Conservation (phyloP, 2,329 filamentous ascomycete genomes). For the Fusarium cyanostomum region DNA sequence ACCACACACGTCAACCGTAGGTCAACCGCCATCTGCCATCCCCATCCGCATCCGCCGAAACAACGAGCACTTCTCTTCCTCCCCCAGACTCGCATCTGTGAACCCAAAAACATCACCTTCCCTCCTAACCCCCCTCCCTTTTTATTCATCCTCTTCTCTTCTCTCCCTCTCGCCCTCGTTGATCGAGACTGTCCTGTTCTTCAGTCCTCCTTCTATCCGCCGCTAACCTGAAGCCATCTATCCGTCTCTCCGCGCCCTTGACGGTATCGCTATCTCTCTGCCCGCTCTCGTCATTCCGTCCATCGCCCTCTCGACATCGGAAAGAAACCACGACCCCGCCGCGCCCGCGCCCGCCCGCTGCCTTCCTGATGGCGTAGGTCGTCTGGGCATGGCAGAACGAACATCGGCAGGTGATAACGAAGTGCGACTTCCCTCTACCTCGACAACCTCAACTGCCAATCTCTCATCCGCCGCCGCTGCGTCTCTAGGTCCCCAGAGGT, state of each 20-base stretch:
- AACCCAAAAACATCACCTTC: conserved; percentile 32
- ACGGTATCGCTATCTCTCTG: conserved; percentile 24
- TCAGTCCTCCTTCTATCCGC: conserved; percentile 5
- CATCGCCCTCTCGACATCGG: conserved; percentile 30
- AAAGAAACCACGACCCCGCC: conserved; percentile 39
- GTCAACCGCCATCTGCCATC: conserved; percentile 29
- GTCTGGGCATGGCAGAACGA: conserved; percentile 72
- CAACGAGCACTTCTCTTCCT: conserved; percentile 23
- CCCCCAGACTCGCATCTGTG: conserved; percentile 19
- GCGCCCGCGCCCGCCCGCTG: conserved; percentile 47
- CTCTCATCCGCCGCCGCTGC: conserved; percentile 35
- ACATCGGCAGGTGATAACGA: conserved; percentile 65
- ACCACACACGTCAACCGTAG: conserved; percentile 40
- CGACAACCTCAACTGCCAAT: conserved; percentile 46
- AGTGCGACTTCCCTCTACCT: conserved; percentile 60
- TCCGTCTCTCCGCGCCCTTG: conserved; percentile 22
- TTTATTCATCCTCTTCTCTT: conserved; percentile 3
- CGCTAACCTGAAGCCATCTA: conserved; percentile 4
- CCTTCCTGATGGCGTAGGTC: conserved; percentile 72
- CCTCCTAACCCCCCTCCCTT: conserved; percentile 12
- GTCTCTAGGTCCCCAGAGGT: conserved; percentile 41
- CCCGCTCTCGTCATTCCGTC: conserved; percentile 22
- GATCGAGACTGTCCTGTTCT: conserved; percentile 10
- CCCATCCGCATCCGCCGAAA: conserved; percentile 30
- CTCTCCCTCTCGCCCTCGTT: conserved; percentile 6